Conservation (phyloP, 805 yeast species). For the Yamadazyma takamatsuzukensis region DNA sequence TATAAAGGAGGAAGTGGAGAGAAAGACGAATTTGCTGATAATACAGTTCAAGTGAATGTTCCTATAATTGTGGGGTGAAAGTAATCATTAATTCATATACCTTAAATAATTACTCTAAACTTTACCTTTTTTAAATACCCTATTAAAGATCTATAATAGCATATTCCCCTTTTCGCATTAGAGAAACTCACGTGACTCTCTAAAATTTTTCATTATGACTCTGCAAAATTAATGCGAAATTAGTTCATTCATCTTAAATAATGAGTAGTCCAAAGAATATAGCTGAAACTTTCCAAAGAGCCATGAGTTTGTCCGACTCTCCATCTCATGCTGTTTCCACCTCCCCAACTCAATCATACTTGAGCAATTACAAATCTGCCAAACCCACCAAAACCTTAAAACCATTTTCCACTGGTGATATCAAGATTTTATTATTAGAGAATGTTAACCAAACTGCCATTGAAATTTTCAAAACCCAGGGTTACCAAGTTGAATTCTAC, state of each 20-base stretch:
- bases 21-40: conserved; percentile 28
- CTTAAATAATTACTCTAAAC: too few species aligned
- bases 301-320: conserved; percentile 52
- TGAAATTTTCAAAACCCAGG: conserved; percentile 79
- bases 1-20: conserved; percentile 40
- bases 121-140: too few species aligned
- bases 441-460: conserved; percentile 93
- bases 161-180: background rate
- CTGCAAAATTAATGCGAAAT: background rate
- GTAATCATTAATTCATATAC: too few species aligned
- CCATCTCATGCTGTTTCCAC: conserved; percentile 78
- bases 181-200: background rate
- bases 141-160: too few species aligned
- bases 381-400: conserved; percentile 71
- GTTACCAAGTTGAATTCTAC: conserved; percentile 94
- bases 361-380: conserved; percentile 48
- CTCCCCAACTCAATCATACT: conserved; percentile 75
- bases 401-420: conserved; percentile 94
- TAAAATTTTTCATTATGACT: background rate
- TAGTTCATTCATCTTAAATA: background rate
- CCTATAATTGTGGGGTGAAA: conserved; percentile 33
- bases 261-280: conserved; percentile 75
- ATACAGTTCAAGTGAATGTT: conserved; percentile 29
- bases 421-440: conserved; percentile 85
- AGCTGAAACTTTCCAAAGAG: conserved; percentile 52